These are phyloP conservation scores for Pholiota microspora DNA, from an alignment of 768 basidiomycete genomes.

Conservation along the genomic window DNA sequence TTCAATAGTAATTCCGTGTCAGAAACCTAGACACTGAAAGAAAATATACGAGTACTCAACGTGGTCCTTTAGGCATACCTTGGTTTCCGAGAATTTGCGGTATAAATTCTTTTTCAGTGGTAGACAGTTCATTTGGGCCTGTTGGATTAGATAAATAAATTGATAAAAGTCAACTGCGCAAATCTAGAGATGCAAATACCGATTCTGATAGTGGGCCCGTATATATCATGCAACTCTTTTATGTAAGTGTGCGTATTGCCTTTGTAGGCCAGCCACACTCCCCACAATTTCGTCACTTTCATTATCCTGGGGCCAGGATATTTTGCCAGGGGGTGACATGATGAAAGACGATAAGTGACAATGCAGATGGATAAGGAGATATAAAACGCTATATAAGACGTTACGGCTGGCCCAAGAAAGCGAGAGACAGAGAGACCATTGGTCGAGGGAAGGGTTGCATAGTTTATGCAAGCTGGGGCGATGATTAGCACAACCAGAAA, in stretches of 20 bases:
- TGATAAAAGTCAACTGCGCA: background rate
- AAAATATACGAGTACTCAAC: constrained; percentile 17
- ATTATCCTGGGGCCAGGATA: constrained; percentile 44
- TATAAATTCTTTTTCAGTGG: constrained; percentile 29
- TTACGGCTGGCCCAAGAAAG: background rate
- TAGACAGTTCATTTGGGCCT: constrained; percentile 49
- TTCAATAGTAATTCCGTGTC: background rate
- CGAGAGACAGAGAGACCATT: background rate
- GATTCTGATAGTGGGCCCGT: constrained; percentile 52
- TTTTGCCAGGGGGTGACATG: constrained; percentile 43
- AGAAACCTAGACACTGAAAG: background rate
- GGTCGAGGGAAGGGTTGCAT: too few species aligned
- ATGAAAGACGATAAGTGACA: constrained; percentile 40
- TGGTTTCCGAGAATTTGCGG: constrained; percentile 28
- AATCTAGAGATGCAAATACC: constrained; percentile 32
- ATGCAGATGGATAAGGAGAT: constrained; percentile 19
- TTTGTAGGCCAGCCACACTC: constrained; percentile 24
- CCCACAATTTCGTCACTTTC: constrained; percentile 38
- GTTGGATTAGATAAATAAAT: background rate
- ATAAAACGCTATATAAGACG: background rate
- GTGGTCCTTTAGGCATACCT: constrained; percentile 39
- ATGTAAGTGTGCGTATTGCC: constrained; percentile 45
- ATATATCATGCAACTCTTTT: constrained; percentile 42
- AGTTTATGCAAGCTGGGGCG: too few species aligned
- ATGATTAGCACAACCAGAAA: background rate